Evolutionary conservation across 2,329 filamentous ascomycete species (phyloP).

Genomic region (Pleomassaria siparia): DNA sequence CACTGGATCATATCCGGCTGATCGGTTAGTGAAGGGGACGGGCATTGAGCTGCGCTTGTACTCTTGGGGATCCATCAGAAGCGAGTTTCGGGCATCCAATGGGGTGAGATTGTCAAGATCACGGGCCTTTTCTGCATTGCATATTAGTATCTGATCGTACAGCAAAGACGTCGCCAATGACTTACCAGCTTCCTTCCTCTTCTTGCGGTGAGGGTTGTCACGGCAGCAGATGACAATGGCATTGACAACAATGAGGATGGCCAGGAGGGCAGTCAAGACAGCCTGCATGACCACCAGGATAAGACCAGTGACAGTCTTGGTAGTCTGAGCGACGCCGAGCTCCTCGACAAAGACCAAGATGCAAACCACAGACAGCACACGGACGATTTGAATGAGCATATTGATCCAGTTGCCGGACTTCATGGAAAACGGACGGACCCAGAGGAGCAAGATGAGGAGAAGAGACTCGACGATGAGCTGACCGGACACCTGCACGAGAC

Average conservation of each 20-base stretch:
- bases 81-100: slow-evolving; percentile 81
- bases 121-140: slow-evolving; percentile 68
- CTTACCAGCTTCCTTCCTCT: slow-evolving; percentile 87
- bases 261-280: slow-evolving; percentile 76
- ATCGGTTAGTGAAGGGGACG: slow-evolving; percentile 29
- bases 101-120: slow-evolving; percentile 83
- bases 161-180: slow-evolving; percentile 19
- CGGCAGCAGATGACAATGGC: slow-evolving; percentile 79
- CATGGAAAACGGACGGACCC: slow-evolving; percentile 83
- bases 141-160: slow-evolving; percentile 27
- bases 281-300: slow-evolving; percentile 91
- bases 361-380: slow-evolving; percentile 83
- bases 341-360: slow-evolving; percentile 94
- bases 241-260: slow-evolving; percentile 86
- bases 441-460: slow-evolving; percentile 78
- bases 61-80: slow-evolving; percentile 67
- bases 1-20: slow-evolving; percentile 39
- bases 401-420: slow-evolving; percentile 91
- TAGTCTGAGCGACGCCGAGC: slow-evolving; percentile 84
- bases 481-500: slow-evolving; percentile 75
- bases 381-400: slow-evolving; percentile 84
- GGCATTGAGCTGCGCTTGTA: slow-evolving; percentile 44
- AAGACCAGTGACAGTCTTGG: slow-evolving; percentile 91
- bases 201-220: slow-evolving; percentile 86
- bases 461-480: slow-evolving; percentile 80